Conservation (phyloP, 208 protist genomes). For the Trypanosoma congolense region DNA sequence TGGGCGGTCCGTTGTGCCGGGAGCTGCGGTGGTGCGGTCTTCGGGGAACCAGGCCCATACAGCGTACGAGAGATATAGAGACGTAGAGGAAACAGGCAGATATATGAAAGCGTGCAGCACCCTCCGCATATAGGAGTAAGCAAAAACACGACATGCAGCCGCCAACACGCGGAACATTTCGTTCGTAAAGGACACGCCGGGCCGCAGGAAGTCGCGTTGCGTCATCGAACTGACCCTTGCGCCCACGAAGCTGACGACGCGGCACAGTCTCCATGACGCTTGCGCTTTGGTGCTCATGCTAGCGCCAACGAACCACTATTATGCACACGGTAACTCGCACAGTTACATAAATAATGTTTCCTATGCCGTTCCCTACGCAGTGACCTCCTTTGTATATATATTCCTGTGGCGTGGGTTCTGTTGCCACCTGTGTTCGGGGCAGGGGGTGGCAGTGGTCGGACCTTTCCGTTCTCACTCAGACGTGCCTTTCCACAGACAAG, state of each 20-base stretch:
- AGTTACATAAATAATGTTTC: too few relatives aligned
- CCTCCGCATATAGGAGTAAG: slow-evolving; percentile 27
- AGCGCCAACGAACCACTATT: too few relatives aligned
- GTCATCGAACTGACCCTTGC: background rate
- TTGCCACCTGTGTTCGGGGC: too few relatives aligned
- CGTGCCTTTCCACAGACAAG: too few relatives aligned
- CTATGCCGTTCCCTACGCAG: too few relatives aligned
- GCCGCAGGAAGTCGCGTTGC: slow-evolving; percentile 7
- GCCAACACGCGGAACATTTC: slow-evolving; percentile 19
- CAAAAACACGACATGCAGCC: slow-evolving; percentile 30
- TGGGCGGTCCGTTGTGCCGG: slow-evolving; percentile 19
- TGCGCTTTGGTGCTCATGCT: too few relatives aligned
- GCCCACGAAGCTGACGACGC: background rate
- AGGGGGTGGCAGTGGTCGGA: too few relatives aligned
- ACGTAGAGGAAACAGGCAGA: slow-evolving; percentile 24
- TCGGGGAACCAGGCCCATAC: slow-evolving; percentile 32
- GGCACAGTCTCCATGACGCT: background rate
- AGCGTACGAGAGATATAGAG: slow-evolving; percentile 25
- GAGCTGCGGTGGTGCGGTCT: slow-evolving; percentile 27
- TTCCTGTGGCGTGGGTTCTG: too few relatives aligned
- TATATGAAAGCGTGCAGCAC: slow-evolving; percentile 35
- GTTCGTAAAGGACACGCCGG: slow-evolving; percentile 17
- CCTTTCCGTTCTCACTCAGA: too few relatives aligned
- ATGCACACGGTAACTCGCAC: too few relatives aligned
- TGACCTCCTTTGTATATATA: too few relatives aligned